phyloP scores from a whole-genome alignment of 306 rosid genomes.

The Gastrolobium villosum region DNA sequence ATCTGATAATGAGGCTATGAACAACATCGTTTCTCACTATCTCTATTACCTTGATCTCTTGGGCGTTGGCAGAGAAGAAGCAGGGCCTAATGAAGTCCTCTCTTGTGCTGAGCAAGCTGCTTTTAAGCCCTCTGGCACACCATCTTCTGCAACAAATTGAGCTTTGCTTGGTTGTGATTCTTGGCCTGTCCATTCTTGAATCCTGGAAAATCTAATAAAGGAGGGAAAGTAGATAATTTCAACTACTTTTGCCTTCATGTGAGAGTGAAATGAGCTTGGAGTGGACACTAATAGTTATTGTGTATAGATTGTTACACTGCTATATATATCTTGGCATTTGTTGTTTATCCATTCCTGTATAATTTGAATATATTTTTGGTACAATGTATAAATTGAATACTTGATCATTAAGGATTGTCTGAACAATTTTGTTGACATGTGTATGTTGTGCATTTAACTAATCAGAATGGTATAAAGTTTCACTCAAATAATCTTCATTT shows the following conservation, averaged over 20 bases:
- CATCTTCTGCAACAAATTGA: conserved; percentile 57
- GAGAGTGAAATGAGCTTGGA: conserved; percentile 30
- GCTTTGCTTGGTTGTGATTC: conserved; percentile 35
- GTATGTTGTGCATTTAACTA: neutral
- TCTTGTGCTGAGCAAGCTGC: conserved; percentile 82
- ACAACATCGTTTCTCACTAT: conserved; percentile 83
- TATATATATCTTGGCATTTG: conserved; percentile 18
- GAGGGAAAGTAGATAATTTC: conserved; percentile 27
- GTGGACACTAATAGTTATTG: conserved; percentile 24
- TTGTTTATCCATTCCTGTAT: neutral
- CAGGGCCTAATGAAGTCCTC: conserved; percentile 80
- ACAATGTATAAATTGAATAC: conserved; percentile 34
- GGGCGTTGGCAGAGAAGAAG: conserved; percentile 83
- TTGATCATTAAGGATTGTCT: conserved; percentile 18
- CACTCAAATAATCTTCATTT: neutral
- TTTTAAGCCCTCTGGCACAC: conserved; percentile 63
- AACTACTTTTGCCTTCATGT: neutral
- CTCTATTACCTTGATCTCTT: conserved; percentile 82
- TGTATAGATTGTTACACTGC: conserved; percentile 37
- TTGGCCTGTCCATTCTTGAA: conserved; percentile 44
- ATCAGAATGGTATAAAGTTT: neutral
- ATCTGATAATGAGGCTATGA: conserved; percentile 77
- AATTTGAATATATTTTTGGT: conserved; percentile 45
- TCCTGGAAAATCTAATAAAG: conserved; percentile 42
- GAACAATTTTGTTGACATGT: conserved; percentile 32